phyloP scores from a whole-genome alignment of 2,329 filamentous ascomycete species.

The Alternaria brassicae region DNA sequence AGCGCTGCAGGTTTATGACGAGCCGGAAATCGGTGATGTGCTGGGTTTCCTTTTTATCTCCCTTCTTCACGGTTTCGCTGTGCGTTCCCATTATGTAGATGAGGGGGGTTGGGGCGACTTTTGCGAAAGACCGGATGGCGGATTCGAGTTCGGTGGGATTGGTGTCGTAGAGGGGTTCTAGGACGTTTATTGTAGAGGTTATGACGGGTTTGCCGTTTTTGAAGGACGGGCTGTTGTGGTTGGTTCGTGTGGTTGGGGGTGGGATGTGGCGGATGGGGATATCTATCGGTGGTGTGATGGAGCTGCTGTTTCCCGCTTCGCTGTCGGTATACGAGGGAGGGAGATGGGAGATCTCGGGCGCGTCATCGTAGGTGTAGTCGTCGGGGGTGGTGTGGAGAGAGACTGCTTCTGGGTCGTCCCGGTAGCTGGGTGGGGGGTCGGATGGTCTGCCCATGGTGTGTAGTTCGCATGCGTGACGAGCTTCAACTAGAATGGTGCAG shows the following conservation, averaged over 20 bases:
- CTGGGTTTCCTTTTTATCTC: slow-evolving; percentile 47
- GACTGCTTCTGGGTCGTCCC: slow-evolving; percentile 49
- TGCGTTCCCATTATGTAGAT: slow-evolving; percentile 51
- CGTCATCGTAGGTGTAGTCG: slow-evolving; percentile 49
- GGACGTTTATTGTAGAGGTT: slow-evolving; percentile 32
- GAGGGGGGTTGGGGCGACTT: slow-evolving; percentile 41
- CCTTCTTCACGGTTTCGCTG: slow-evolving; percentile 43
- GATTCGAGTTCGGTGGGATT: slow-evolving; percentile 44
- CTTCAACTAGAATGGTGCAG: background rate
- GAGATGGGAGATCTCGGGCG: slow-evolving; percentile 39
- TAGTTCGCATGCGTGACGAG: too few species aligned
- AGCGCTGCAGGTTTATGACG: slow-evolving; percentile 43
- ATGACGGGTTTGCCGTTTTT: slow-evolving; percentile 40
- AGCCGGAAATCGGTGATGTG: slow-evolving; percentile 49
- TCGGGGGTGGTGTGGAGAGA: slow-evolving; percentile 51
- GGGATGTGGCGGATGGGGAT: slow-evolving; percentile 36
- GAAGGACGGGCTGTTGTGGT: slow-evolving; percentile 35
- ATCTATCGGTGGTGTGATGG: slow-evolving; percentile 14
- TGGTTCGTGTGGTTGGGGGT: slow-evolving; percentile 35
- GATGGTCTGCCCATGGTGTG: slow-evolving; percentile 44
- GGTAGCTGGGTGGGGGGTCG: slow-evolving; percentile 31
- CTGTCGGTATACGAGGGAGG: slow-evolving; percentile 50
- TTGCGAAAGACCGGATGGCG: slow-evolving; percentile 35
- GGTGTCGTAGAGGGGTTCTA: slow-evolving; percentile 43
- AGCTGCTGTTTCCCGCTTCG: slow-evolving; percentile 26